A percentile compares a stretch with the other conserved stretches of the same genome.
Conservation (phyloP, 805 yeast species). For the Pichia deserticola region DNA sequence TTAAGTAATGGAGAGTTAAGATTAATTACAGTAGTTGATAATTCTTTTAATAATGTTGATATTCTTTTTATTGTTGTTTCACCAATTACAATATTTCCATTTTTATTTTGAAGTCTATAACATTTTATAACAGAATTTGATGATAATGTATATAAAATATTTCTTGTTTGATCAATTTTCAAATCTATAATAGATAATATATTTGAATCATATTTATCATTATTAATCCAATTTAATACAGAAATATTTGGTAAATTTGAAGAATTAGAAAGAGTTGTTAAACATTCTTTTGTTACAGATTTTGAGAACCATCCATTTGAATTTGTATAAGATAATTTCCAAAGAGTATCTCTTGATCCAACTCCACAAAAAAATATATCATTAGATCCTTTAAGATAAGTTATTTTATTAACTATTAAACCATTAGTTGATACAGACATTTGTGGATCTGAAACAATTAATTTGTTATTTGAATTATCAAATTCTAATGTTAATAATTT, state of each 20-base stretch:
- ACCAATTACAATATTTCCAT: constrained; percentile 28
- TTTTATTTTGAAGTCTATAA: constrained; percentile 47
- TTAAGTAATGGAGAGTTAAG: constrained; percentile 38
- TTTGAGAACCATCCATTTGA: constrained; percentile 82
- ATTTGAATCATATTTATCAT: constrained; percentile 12
- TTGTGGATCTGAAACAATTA: constrained; percentile 76
- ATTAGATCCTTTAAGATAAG: constrained; percentile 53
- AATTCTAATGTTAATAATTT: constrained; percentile 69
- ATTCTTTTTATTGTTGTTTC: constrained; percentile 33
- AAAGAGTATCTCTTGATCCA: constrained; percentile 68
- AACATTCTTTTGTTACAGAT: constrained; percentile 75
- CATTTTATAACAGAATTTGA: constrained; percentile 76
- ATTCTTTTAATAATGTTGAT: constrained; percentile 38
- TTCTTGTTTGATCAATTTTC: constrained; percentile 70
- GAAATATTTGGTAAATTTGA: constrained; percentile 40
- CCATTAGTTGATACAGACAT: constrained; percentile 78
- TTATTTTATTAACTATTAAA: constrained; percentile 56
- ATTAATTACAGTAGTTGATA: constrained; percentile 38
- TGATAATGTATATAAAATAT: constrained; percentile 72
- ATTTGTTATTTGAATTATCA: constrained; percentile 29
- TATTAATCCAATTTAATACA: constrained; percentile 21
- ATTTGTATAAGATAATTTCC: constrained; percentile 81
- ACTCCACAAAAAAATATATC: constrained; percentile 82
- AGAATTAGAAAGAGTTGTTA: constrained; percentile 59
- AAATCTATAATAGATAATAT: constrained; percentile 55